Conservation (phyloP, 2,329 filamentous ascomycete genomes). For the Juglanconis sp. region DNA sequence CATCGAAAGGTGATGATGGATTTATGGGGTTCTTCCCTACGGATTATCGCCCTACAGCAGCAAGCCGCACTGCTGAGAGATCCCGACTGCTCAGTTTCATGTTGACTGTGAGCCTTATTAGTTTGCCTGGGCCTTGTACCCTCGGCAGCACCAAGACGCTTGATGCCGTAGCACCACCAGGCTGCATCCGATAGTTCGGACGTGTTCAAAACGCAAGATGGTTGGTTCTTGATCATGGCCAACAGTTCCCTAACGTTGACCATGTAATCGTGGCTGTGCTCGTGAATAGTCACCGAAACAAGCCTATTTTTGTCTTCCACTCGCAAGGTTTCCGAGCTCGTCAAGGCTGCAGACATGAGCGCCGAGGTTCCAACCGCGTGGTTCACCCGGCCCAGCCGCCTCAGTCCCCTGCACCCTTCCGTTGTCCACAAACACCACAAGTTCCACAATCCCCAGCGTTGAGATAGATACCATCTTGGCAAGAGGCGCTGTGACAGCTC, state of each 20-base stretch:
- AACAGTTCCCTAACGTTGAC: no score
- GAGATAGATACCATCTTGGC: slow-evolving; percentile 55
- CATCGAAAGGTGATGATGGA: neutral
- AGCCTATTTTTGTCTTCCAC: neutral
- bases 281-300: neutral
- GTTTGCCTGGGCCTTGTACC: no score
- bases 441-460: slow-evolving; percentile 68
- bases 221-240: neutral
- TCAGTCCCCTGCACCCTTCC: slow-evolving; percentile 24
- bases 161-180: no score
- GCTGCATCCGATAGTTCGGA: neutral
- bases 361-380: neutral
- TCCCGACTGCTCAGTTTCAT: neutral
- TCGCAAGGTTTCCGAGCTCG: neutral
- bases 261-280: no score
- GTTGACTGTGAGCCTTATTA: neutral
- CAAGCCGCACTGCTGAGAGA: neutral
- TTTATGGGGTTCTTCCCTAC: neutral
- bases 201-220: no score
- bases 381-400: neutral
- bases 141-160: no score
- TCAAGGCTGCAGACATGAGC: neutral
- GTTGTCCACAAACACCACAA: slow-evolving; percentile 65
- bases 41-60: neutral
- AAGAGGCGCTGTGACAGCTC: slow-evolving; percentile 57